These are phyloP conservation scores for Umbelopsis sp. DNA, from an alignment of 371 early-diverging fungal species.

Conservation along the genomic window DNA sequence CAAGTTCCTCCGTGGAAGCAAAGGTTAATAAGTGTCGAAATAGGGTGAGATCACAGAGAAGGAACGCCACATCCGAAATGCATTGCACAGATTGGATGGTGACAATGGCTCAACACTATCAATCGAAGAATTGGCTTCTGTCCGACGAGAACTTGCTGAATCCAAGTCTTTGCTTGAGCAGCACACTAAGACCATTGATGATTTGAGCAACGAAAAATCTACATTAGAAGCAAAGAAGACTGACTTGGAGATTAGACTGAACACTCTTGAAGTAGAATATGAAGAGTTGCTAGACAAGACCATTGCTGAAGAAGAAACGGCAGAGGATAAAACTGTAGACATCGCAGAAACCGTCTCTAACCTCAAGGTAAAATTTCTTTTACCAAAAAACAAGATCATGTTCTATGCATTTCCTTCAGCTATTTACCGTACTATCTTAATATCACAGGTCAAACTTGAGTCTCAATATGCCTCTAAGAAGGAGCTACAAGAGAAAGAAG, in stretches of 20 bases:
- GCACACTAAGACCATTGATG: conserved; percentile 69
- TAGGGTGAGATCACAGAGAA: conserved; percentile 72
- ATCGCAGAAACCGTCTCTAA: conserved; percentile 77
- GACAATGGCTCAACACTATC: conserved; percentile 31
- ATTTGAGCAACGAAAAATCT: conserved; percentile 67
- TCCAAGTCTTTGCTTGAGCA: conserved; percentile 69
- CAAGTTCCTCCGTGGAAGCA: neutral
- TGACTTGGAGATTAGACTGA: conserved; percentile 76
- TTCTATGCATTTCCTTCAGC: neutral
- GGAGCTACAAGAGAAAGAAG: conserved; percentile 78
- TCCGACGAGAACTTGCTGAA: conserved; percentile 80
- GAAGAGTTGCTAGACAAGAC: conserved; percentile 92
- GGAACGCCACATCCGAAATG: conserved; percentile 74
- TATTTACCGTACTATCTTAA: neutral
- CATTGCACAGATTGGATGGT: conserved; percentile 66
- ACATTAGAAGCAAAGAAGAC: conserved; percentile 61
- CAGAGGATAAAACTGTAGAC: conserved; percentile 58
- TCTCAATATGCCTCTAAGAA: conserved; percentile 76
- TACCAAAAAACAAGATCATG: neutral
- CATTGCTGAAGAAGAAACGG: conserved; percentile 87
- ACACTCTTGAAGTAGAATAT: conserved; percentile 82
- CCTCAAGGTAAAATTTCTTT: conserved; percentile 53
- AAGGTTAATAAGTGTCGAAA: neutral
- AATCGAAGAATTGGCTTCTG: conserved; percentile 72
- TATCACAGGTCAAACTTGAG: conserved; percentile 73